phyloP scores from a whole-genome alignment of 2,329 filamentous ascomycete genomes.

The Pezicula neosporulosa region DNA sequence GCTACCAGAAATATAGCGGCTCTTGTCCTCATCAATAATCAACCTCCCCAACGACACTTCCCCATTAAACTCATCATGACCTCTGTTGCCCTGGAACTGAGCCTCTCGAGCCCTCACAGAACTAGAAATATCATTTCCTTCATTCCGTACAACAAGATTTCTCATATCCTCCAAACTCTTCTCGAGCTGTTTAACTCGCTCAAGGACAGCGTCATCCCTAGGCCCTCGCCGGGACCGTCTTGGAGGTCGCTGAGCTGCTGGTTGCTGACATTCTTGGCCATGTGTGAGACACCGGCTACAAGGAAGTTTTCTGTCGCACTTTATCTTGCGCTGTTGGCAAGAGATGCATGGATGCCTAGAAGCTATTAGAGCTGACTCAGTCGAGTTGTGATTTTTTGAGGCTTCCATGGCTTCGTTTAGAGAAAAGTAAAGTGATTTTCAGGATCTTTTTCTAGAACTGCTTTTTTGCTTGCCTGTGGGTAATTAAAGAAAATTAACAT shows the following conservation, averaged over 20 bases:
- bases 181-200: slow-evolving; percentile 2
- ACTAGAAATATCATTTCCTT: too few relatives aligned
- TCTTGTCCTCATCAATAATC: slow-evolving; percentile 5
- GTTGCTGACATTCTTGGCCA: not conserved
- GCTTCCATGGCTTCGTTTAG: too few relatives aligned
- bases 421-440: too few relatives aligned
- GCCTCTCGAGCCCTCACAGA: too few relatives aligned
- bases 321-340: not conserved
- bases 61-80: too few relatives aligned
- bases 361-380: not conserved
- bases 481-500: too few relatives aligned
- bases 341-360: not conserved
- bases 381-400: too few relatives aligned
- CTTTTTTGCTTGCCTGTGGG: too few relatives aligned
- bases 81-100: too few relatives aligned
- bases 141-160: too few relatives aligned
- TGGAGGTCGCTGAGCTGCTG: slow-evolving; percentile 1
- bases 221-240: not conserved
- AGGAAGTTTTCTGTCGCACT: not conserved
- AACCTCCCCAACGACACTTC: not conserved
- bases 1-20: slow-evolving; percentile 4
- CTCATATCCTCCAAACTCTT: not conserved
- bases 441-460: too few relatives aligned
- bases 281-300: not conserved
- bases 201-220: not conserved